Evolutionary conservation across 805 yeast species (phyloP).

Genomic region (Lachancea kluyveri): DNA sequence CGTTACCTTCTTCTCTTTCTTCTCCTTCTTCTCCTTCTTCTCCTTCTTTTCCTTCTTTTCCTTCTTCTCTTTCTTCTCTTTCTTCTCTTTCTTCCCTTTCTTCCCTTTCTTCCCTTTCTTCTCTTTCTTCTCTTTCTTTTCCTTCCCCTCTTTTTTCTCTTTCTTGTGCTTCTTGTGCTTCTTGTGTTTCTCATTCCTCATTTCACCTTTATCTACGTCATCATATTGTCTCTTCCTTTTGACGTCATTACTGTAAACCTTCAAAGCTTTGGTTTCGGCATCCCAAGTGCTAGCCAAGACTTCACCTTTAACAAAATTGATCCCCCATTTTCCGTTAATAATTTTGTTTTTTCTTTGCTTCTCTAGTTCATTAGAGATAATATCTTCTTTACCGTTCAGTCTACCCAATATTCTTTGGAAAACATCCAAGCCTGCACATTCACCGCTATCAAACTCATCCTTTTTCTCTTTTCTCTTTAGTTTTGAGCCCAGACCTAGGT

Average conservation of each 20-base stretch:
- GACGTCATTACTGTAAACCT: conserved; percentile 21
- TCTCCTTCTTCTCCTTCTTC: conserved; percentile 22
- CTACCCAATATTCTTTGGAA: conserved; percentile 87
- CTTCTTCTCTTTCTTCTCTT: conserved; percentile 25
- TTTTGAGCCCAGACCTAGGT: conserved; percentile 84
- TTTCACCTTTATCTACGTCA: conserved; percentile 21
- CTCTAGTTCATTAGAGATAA: conserved; percentile 58
- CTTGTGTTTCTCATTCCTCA: conserved; percentile 23
- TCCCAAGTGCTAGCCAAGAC: conserved; percentile 82
- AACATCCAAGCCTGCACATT: conserved; percentile 85
- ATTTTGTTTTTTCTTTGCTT: conserved; percentile 61
- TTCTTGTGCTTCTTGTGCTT: conserved; percentile 22
- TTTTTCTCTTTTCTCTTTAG: conserved; percentile 49
- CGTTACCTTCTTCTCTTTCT: conserved; percentile 21
- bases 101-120: conserved; percentile 24
- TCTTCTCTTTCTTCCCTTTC: conserved; percentile 29
- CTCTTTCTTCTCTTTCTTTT: conserved; percentile 22
- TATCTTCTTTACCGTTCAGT: conserved; percentile 78
- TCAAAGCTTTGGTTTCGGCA: conserved; percentile 39
- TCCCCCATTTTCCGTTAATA: conserved; percentile 83
- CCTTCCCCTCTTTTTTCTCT: conserved; percentile 21
- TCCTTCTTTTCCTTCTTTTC: conserved; percentile 25
- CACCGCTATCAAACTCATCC: conserved; percentile 73
- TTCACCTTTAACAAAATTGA: conserved; percentile 81
- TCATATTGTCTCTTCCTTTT: conserved; percentile 29